Evolutionary conservation across 2,329 filamentous ascomycete species (phyloP).

Genomic region (Aspergillus viridinutans): DNA sequence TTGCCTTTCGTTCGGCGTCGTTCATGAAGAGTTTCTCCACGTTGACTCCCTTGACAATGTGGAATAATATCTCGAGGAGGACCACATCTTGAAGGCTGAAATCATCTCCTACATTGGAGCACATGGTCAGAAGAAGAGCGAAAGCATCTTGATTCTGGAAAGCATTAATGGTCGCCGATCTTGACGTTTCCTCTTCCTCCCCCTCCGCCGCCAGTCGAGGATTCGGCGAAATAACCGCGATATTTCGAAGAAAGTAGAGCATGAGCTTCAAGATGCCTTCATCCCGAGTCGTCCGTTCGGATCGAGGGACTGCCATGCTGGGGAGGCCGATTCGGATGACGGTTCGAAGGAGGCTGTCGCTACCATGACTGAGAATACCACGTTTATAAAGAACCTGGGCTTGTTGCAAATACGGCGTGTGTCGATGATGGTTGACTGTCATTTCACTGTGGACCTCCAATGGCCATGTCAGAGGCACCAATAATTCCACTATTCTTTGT

Average conservation of each 20-base stretch:
- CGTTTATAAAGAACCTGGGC: slow-evolving; percentile 88
- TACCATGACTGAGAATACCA: slow-evolving; percentile 77
- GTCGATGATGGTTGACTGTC: slow-evolving; percentile 88
- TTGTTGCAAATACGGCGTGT: slow-evolving; percentile 83
- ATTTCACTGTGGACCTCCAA: slow-evolving; percentile 76
- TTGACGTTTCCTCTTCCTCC: slow-evolving; percentile 85
- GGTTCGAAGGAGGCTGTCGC: slow-evolving; percentile 71
- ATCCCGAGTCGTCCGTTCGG: slow-evolving; percentile 73
- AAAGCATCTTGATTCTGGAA: slow-evolving; percentile 91
- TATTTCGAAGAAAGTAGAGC: slow-evolving; percentile 83
- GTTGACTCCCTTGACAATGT: slow-evolving; percentile 86
- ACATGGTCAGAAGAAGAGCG: slow-evolving; percentile 75
- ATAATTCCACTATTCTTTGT: slow-evolving; percentile 62
- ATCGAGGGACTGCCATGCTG: slow-evolving; percentile 72
- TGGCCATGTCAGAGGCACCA: slow-evolving; percentile 93
- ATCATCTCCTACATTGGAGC: slow-evolving; percentile 90
- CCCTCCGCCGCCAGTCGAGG: slow-evolving; percentile 70
- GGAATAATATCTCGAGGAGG: slow-evolving; percentile 88
- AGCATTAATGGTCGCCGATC: slow-evolving; percentile 80
- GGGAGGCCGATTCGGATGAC: slow-evolving; percentile 78
- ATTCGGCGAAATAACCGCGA: slow-evolving; percentile 76
- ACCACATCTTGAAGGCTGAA: slow-evolving; percentile 84
- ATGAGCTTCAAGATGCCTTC: slow-evolving; percentile 90
- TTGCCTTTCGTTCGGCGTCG: slow-evolving; percentile 64
- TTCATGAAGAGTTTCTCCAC: slow-evolving; percentile 80